Evolutionary conservation across 2,329 filamentous ascomycete genomes (phyloP).

Genomic region (Trichoderma atrobrunneum): DNA sequence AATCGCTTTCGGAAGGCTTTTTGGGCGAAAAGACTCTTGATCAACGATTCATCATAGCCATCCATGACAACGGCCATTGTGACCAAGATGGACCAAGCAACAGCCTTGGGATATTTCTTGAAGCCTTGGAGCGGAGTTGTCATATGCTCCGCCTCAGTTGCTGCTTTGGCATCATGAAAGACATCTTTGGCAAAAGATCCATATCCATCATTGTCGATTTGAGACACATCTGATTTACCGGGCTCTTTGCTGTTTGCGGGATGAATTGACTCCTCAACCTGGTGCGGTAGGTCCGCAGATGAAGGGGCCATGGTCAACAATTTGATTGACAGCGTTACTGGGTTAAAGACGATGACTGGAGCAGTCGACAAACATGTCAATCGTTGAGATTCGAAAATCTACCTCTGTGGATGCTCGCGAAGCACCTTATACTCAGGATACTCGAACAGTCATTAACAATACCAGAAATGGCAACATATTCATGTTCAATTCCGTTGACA

Average conservation of each 20-base stretch:
- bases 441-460: neutral
- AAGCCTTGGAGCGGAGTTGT: conserved; percentile 23
- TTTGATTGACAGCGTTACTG: neutral
- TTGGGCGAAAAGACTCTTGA: conserved; percentile 35
- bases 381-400: neutral
- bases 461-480: neutral
- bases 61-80: conserved; percentile 43
- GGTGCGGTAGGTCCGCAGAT: neutral
- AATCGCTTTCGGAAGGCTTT: conserved; percentile 20
- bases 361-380: neutral
- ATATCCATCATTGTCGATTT: neutral
- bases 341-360: neutral
- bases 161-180: neutral
- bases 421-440: neutral
- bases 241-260: neutral
- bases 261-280: neutral
- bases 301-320: neutral
- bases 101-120: conserved; percentile 33
- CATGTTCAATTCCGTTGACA: neutral
- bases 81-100: conserved; percentile 36
- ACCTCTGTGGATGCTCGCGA: neutral
- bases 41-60: conserved; percentile 37
- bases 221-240: neutral
- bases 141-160: neutral
- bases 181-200: neutral